Percentiles rank a stretch among this genome's conserved stretches.
Evolutionary conservation across 305 asterid species (phyloP).

Genomic region (Galium porrigens): DNA sequence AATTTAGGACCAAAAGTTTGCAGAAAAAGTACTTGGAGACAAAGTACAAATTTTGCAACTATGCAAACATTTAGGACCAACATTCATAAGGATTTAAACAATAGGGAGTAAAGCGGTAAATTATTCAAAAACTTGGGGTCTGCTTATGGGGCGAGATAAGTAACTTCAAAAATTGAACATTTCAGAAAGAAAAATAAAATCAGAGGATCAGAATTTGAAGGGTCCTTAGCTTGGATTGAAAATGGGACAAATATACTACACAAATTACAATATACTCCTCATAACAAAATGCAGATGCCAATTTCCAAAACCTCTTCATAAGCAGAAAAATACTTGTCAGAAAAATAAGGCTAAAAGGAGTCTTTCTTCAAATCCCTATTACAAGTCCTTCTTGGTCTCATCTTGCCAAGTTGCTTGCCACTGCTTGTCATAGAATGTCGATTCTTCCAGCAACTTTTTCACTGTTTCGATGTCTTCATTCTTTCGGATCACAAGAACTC

Average conservation of each 20-base stretch:
- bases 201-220: background rate
- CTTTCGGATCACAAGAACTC: conserved; percentile 72
- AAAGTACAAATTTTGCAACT: no score
- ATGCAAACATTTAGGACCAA: no score
- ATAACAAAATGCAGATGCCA: conserved; percentile 7
- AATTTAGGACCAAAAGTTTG: no score
- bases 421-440: conserved; percentile 78
- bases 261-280: background rate
- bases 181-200: no score
- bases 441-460: conserved; percentile 64
- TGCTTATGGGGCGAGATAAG: no score
- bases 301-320: conserved; percentile 9
- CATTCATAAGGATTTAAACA: no score
- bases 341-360: background rate
- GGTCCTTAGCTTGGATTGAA: background rate
- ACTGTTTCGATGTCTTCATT: conserved; percentile 64
- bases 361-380: conserved; percentile 1
- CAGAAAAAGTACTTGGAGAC: no score
- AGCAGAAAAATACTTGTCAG: background rate
- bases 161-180: no score
- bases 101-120: no score
- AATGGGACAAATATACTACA: background rate
- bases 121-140: no score
- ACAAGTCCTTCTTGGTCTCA: conserved; percentile 23
- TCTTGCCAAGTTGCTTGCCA: conserved; percentile 99